phyloP scores from a whole-genome alignment of 2,329 filamentous ascomycete genomes.

The Ophiocordyceps sinensis region DNA sequence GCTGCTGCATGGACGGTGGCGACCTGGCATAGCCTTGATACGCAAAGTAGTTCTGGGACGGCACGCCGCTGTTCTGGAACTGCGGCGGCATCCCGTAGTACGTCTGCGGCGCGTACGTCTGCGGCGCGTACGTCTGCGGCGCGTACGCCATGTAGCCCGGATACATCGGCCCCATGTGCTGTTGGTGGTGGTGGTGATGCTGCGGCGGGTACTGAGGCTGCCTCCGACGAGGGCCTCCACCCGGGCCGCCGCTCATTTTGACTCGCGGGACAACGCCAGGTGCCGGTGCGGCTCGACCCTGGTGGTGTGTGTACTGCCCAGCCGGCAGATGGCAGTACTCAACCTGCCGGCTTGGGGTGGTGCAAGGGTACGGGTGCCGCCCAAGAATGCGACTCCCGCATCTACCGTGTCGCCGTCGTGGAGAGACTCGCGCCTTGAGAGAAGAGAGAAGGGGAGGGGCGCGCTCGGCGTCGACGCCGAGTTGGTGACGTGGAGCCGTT shows the following conservation, averaged over 20 bases:
- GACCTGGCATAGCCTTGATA: conserved; percentile 35
- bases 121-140: too few relatives aligned
- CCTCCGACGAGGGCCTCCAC: conserved; percentile 23
- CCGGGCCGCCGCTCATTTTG: conserved; percentile 20
- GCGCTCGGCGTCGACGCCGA: background rate
- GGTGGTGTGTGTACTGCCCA: conserved; percentile 46
- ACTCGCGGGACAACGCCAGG: conserved; percentile 17
- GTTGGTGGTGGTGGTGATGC: conserved; percentile 23
- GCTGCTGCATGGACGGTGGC: conserved; percentile 38
- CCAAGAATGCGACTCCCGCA: conserved; percentile 19
- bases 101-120: too few relatives aligned
- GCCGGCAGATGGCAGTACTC: conserved; percentile 65
- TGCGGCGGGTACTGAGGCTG: conserved; percentile 23
- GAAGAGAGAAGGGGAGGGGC: too few relatives aligned
- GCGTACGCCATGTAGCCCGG: conserved; percentile 35
- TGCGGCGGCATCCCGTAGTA: conserved; percentile 44
- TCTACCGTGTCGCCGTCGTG: conserved; percentile 7
- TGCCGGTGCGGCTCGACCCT: conserved; percentile 14
- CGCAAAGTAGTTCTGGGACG: conserved; percentile 30
- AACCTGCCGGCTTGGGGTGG: conserved; percentile 57
- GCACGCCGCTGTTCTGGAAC: conserved; percentile 38
- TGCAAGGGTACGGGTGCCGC: conserved; percentile 18
- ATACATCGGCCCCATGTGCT: conserved; percentile 34
- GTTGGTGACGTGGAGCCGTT: background rate
- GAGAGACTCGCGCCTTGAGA: background rate